Evolutionary conservation across 257 asterid genomes (phyloP), one percentile per base, ranked within the genome.

Genomic region (Henckelia pumila): DNA sequence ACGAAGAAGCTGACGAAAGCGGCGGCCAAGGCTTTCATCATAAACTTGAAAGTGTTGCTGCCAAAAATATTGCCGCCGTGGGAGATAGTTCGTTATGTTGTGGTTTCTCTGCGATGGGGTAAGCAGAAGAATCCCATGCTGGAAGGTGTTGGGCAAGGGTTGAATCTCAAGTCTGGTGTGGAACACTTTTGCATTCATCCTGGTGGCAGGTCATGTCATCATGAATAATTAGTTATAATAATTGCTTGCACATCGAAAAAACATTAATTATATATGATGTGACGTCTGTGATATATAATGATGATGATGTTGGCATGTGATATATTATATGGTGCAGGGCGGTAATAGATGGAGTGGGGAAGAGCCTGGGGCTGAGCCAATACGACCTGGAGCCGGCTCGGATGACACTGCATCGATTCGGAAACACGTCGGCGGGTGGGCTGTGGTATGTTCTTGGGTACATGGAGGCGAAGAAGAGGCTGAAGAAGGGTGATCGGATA

Each of bases 101-200:
- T 49, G 6, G 10, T 16, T 16, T 49, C 49, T 13, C 2, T 21
- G 7, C 10, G 30, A 1, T 6, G 33, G 7, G 49, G 61, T 8
- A 69, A 63, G 23, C 33, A n/a, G n/a, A 73, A 66, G 1, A 24
- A 3, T 55, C 56, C 72, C 19, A 6, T 10, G 2, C 44, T 60
- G 32, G 63, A 20, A 35, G 67, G 23, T 0, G 68, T 47, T 24
- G 67, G 63, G 2, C 26, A 9, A 1, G 70, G 73, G 1, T 53
- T 81, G 30, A 80, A 85, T 72, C 68, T 85, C 7, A 85, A 85
- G 30, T 57, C 85, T 1, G 85, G 88, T 3, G 74, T 67, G 0
- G 70, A 79, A 24, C 92, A 86, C 49, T 86, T 86, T 60, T 86
- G 92, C 68, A 69, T 86, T 16, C 92, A 86, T 71, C 92, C 92